These are phyloP conservation scores for Fusarium ramigenum DNA, from an alignment of 2,329 filamentous ascomycete genomes.

Conservation along the genomic window DNA sequence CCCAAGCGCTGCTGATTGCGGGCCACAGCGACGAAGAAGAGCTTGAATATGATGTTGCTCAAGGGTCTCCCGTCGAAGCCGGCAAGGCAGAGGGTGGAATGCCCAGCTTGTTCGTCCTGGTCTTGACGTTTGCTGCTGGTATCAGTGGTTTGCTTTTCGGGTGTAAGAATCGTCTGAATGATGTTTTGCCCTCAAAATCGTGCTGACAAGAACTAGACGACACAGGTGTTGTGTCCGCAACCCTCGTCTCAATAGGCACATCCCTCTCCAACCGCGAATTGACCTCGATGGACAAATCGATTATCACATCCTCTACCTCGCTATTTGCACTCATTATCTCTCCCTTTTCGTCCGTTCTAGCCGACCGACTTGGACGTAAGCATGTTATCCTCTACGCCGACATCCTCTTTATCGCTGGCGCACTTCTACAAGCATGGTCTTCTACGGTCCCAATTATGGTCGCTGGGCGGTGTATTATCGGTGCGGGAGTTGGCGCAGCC, in stretches of 20 bases:
- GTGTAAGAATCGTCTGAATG: slow-evolving; percentile 55
- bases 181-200: too few relatives aligned
- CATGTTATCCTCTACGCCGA: slow-evolving; percentile 72
- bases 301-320: slow-evolving; percentile 76
- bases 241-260: slow-evolving; percentile 69
- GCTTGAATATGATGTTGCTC: slow-evolving; percentile 44
- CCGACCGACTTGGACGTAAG: slow-evolving; percentile 69
- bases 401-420: slow-evolving; percentile 73
- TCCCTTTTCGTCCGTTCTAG: slow-evolving; percentile 70
- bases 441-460: slow-evolving; percentile 71
- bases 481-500: slow-evolving; percentile 76
- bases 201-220: slow-evolving; percentile 58
- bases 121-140: slow-evolving; percentile 71
- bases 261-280: slow-evolving; percentile 66
- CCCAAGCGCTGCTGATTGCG: slow-evolving; percentile 53
- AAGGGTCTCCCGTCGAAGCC: slow-evolving; percentile 35
- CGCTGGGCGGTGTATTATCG: slow-evolving; percentile 73
- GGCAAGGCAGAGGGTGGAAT: slow-evolving; percentile 43
- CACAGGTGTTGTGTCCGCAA: slow-evolving; percentile 75
- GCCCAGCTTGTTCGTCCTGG: slow-evolving; percentile 66
- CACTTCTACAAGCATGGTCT: slow-evolving; percentile 70
- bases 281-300: slow-evolving; percentile 72
- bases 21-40: slow-evolving; percentile 46
- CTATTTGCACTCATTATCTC: slow-evolving; percentile 72
- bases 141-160: slow-evolving; percentile 75